Conservation (phyloP, 306 rosid genomes). For the Hippophae gyantsensis region DNA sequence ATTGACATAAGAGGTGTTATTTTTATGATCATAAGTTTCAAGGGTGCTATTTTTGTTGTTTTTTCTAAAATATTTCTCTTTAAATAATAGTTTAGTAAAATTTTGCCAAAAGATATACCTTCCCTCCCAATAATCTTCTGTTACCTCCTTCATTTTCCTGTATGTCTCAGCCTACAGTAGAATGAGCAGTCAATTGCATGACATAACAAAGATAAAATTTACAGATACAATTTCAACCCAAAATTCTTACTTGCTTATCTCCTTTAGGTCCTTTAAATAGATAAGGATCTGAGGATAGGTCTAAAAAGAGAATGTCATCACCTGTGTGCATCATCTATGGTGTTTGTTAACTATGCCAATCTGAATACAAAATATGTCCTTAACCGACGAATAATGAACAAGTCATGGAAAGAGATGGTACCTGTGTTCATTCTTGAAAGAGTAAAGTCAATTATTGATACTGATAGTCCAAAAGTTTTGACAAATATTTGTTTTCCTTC, state of each 20-base stretch:
- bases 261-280: conserved; percentile 78
- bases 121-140: conserved; percentile 89
- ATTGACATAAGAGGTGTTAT: too few relatives aligned
- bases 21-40: background rate
- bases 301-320: conserved; percentile 66
- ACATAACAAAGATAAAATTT: conserved; percentile 3
- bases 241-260: conserved; percentile 62
- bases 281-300: conserved; percentile 70
- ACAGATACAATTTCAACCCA: conserved; percentile 9
- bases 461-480: conserved; percentile 57
- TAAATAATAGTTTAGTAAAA: conserved; percentile 3
- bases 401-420: conserved; percentile 15
- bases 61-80: background rate
- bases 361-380: conserved; percentile 11
- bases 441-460: conserved; percentile 84
- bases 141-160: conserved; percentile 79
- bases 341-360: conserved; percentile 11
- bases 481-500: conserved; percentile 54
- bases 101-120: conserved; percentile 36
- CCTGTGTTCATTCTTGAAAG: conserved; percentile 86
- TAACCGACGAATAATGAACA: background rate
- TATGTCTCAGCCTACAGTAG: conserved; percentile 76
- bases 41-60: background rate
- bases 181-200: conserved; percentile 13
- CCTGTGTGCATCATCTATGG: conserved; percentile 47